phyloP scores from a whole-genome alignment of 2,329 filamentous ascomycete genomes.

The Allantophomopsis cytisporea region DNA sequence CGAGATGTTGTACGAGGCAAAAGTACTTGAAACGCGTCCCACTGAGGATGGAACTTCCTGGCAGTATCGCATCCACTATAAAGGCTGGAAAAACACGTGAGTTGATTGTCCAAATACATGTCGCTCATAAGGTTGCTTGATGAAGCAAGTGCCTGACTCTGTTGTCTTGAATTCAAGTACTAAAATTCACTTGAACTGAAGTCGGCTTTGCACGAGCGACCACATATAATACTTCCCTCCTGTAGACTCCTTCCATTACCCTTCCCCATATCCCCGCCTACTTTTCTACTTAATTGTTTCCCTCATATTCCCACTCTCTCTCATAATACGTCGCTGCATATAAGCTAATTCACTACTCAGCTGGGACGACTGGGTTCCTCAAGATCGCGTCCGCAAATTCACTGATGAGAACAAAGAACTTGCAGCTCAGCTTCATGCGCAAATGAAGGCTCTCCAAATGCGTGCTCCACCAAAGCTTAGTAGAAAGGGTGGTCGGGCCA shows the following conservation, averaged over 20 bases:
- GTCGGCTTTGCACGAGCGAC: too few relatives aligned
- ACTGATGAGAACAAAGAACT: constrained; percentile 92
- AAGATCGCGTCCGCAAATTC: constrained; percentile 87
- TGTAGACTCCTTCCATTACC: too few relatives aligned
- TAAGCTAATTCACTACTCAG: too few relatives aligned
- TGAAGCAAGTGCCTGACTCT: too few relatives aligned
- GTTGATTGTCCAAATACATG: constrained; percentile 25
- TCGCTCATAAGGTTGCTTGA: too few relatives aligned
- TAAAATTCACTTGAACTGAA: too few relatives aligned
- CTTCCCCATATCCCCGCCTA: too few relatives aligned
- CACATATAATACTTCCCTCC: too few relatives aligned
- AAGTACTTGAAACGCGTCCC: constrained; percentile 68
- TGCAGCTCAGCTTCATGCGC: constrained; percentile 57
- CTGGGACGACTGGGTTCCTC: constrained; percentile 97
- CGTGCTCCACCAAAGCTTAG: constrained; percentile 20
- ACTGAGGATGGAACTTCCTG: constrained; percentile 59
- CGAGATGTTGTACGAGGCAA: constrained; percentile 94
- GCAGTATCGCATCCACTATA: constrained; percentile 93
- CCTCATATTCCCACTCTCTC: too few relatives aligned
- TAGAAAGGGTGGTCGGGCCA: constrained; percentile 37
- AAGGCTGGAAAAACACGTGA: constrained; percentile 96
- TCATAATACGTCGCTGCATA: too few relatives aligned
- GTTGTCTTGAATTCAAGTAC: too few relatives aligned
- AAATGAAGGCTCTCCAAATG: constrained; percentile 36
- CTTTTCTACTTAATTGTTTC: too few relatives aligned